Evolutionary conservation across 768 basidiomycete genomes (phyloP), one percentile per base, ranked within the genome.

Genomic region (Leccinellum rugosiceps): DNA sequence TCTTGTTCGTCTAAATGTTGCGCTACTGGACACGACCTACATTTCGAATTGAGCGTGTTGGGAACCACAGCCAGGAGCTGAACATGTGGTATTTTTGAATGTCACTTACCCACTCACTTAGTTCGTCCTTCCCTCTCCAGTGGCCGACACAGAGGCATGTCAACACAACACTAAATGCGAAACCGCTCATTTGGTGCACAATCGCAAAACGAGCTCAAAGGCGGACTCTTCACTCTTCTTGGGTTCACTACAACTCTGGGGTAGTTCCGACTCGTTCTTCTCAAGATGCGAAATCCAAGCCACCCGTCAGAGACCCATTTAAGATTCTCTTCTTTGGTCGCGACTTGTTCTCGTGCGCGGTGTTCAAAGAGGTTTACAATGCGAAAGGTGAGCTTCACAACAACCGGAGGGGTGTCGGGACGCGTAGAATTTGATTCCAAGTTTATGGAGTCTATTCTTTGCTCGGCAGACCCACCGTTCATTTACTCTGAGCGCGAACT

Each of bases 281-380:
- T 31, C 19, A 48, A 19, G 21, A 44, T 46, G 30, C 5, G n/a
- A 55, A 30, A 21, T 23, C 53, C 4, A 9, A 4, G n/a, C 38
- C 38, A 9, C 26, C 50, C 19, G 51, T 49, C 46, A 62, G 54
- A 41, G 68, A 75, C 21, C 76, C 76, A 5, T 88, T 92, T 68
- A 81, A 84, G n/a, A 81, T 97, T 43, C 78, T 97, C 6, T 96
- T 92, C 71, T 83, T 92, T 68, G 94, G 94, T 51, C 88, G 92
- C 17, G 94, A 95, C 69, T 83, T 86, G 64, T 96, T 96, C 71
- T 96, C 94, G 2, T 88, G 88, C 66, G 72, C 75, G 7, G 84
- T 92, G 3, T 79, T 97, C 50, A 72, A 80, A 52, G 78, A 86
- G 55, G 71, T 96, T 2, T 74, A 88, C 55, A 65, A 73, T 15